Evolutionary conservation across 768 basidiomycete genomes (phyloP).

Genomic region (Phaffia tasmanica): DNA sequence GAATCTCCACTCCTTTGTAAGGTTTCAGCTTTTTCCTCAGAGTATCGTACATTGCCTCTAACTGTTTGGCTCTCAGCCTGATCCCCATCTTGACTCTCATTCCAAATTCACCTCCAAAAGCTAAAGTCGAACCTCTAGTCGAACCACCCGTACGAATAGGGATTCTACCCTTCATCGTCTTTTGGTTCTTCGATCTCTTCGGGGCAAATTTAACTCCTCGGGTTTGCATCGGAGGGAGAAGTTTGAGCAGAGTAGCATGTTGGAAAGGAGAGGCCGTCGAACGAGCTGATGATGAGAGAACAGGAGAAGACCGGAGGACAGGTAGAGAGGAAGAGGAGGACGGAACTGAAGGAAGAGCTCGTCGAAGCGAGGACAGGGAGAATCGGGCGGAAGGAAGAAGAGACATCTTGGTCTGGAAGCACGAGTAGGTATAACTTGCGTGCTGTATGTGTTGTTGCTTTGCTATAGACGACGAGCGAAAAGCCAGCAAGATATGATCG

Average conservation of each 20-base stretch:
- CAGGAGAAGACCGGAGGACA: not conserved
- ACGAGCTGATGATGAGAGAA: not conserved
- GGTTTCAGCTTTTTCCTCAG: slow-evolving; percentile 80
- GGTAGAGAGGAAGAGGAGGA: not conserved
- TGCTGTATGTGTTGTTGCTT: too few relatives aligned
- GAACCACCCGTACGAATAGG: slow-evolving; percentile 55
- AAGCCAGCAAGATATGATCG: not conserved
- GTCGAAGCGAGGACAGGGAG: not conserved
- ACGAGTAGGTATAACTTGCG: too few relatives aligned
- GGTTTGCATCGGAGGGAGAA: slow-evolving; percentile 5
- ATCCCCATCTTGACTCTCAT: slow-evolving; percentile 66
- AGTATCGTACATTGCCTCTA: slow-evolving; percentile 73
- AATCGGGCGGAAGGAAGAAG: slow-evolving; percentile 4
- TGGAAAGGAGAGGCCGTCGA: not conserved
- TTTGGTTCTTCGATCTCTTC: slow-evolving; percentile 6
- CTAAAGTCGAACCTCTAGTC: slow-evolving; percentile 80
- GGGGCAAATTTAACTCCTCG: slow-evolving; percentile 23
- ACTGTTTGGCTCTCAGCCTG: slow-evolving; percentile 77
- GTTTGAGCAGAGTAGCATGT: not conserved
- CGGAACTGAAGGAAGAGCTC: slow-evolving; percentile 3
- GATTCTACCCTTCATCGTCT: slow-evolving; percentile 12
- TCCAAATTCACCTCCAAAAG: slow-evolving; percentile 76
- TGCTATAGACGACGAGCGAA: not conserved
- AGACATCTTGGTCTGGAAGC: not conserved
- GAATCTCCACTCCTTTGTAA: slow-evolving; percentile 78